Evolutionary conservation across 2,329 filamentous ascomycete species (phyloP), one percentile per base, ranked within the genome.

Genomic region (Ophiostoma angusticollis): DNA sequence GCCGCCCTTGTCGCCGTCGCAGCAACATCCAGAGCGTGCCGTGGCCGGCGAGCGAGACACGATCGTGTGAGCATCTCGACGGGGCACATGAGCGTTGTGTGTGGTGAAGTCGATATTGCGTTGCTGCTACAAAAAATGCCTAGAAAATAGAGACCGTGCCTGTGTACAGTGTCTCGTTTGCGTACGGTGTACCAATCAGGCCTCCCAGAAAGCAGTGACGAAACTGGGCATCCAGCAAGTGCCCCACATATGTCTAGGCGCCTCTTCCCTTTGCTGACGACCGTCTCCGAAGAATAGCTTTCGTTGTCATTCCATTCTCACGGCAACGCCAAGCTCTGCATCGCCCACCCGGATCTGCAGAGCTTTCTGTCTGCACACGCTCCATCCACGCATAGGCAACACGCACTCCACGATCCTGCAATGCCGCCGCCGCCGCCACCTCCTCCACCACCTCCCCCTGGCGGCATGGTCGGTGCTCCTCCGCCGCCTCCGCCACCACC

Each of bases 401-500:
- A 29, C n/a, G 12, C 27, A 17, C 5, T 14, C 9, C 24, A 31
- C 28, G 9, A 11, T 22, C 19, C 14, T 13, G n/a, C 35, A 31
- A 61, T 61, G 60, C 61, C 58, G 47, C 53, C 52, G 42, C 49
- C 29, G 11, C 47, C 46, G 9, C 46, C 46, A 3, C 47, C 45
- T 2, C 45, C 46, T 8, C 46, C 46, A 8, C 46, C 46, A 12
- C 46, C 46, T 19, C 45, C 46, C 1, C 39, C 37, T 12, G 41
- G 41, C 13, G 45, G 42, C 22, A 38, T 47, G 43, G 22, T 22
- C 16, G 46, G 46, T 25, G 63, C 66, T 59, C 62, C 63, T 51
- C 36, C 40, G 31, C 45, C 47, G 3, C 48, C 48, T 14, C 48
- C 49, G 19, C 80, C 81, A 3, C 80, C 81, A 9, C 81, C 80